Conservation (phyloP, 129 eudicot genomes). For the Helichrysum umbraculigerum region DNA sequence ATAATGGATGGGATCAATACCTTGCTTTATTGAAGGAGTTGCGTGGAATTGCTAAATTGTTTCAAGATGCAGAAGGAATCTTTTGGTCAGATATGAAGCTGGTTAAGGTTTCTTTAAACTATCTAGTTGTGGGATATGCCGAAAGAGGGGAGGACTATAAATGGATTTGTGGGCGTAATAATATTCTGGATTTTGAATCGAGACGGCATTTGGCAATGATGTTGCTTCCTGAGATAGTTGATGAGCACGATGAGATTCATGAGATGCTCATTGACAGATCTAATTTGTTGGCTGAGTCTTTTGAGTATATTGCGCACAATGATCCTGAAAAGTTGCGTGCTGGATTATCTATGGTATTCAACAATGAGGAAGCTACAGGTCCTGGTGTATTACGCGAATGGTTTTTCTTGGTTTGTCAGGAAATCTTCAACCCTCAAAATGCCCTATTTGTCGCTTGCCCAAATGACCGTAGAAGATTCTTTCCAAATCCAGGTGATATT, state of each 20-base stretch:
- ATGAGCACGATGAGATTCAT: conserved; percentile 70
- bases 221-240: conserved; percentile 75
- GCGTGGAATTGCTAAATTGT: conserved; percentile 45
- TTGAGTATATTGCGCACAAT: conserved; percentile 60
- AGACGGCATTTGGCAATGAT: conserved; percentile 76
- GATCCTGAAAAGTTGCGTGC: conserved; percentile 47
- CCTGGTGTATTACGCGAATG: conserved; percentile 94
- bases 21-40: conserved; percentile 62
- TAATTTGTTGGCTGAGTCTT: conserved; percentile 67
- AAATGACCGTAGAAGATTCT: conserved; percentile 80
- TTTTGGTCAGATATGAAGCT: conserved; percentile 52
- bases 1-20: conserved; percentile 57
- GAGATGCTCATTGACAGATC: conserved; percentile 94
- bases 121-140: conserved; percentile 55
- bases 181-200: conserved; percentile 61
- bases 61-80: conserved; percentile 45
- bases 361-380: conserved; percentile 90
- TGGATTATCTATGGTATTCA: conserved; percentile 76
- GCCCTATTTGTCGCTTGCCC: conserved; percentile 85
- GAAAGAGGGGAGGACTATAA: conserved; percentile 52
- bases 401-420: conserved; percentile 86
- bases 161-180: conserved; percentile 70
- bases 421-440: conserved; percentile 71
- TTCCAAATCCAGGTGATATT: conserved; percentile 73
- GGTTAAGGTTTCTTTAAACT: conserved; percentile 49